Conservation (phyloP, 495 filamentous ascomycete species). For the Aspergillus ostianus region DNA sequence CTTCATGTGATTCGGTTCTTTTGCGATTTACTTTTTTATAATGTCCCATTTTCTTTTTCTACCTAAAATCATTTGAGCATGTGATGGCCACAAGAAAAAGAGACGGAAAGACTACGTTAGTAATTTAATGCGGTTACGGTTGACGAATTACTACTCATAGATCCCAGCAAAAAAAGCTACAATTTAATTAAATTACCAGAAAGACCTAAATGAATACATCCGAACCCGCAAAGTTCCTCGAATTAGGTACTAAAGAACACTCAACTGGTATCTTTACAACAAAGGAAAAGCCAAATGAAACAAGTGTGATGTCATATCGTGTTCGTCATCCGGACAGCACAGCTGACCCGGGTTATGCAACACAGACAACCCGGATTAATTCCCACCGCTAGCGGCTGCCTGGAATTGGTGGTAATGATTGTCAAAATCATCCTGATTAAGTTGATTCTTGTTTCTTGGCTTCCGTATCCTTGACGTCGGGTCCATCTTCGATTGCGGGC, state of each 20-base stretch:
- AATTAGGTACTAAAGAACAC: conserved; percentile 7
- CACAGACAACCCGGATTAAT: not conserved
- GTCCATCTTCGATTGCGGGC: conserved; percentile 18
- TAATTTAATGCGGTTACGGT: not conserved
- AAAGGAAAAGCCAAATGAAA: not conserved
- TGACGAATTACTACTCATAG: not conserved
- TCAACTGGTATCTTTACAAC: conserved; percentile 9
- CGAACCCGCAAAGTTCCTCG: conserved; percentile 1
- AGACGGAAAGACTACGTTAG: not conserved
- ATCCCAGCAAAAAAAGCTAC: not conserved
- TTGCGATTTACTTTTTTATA: not conserved
- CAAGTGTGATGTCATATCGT: not conserved
- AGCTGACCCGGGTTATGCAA: not conserved
- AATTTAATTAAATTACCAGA: not conserved
- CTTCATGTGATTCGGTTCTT: conserved; percentile 7
- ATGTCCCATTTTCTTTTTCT: conserved; percentile 8
- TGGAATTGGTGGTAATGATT: not conserved
- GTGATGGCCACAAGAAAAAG: conserved; percentile 1
- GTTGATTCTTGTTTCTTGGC: conserved; percentile 2
- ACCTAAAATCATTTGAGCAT: not conserved
- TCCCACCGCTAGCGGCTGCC: not conserved
- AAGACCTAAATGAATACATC: not conserved
- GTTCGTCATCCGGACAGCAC: not conserved
- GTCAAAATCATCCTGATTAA: not conserved
- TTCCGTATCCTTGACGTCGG: conserved; percentile 12